These are phyloP conservation scores for Moniliophthora roreri DNA, from an alignment of 1,284 basidiomycete genomes.

Conservation along the genomic window DNA sequence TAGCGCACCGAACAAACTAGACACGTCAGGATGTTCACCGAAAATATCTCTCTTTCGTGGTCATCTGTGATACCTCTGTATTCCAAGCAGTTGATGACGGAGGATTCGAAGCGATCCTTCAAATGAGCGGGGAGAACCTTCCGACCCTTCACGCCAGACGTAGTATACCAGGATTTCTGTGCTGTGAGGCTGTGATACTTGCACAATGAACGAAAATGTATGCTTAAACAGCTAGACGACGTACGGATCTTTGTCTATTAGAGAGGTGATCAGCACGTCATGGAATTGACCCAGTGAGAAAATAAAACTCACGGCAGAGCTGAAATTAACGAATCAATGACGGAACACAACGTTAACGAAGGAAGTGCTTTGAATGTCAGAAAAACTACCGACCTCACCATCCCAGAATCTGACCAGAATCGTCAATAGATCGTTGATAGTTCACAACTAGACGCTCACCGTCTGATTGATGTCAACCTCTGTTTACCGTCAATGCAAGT, in stretches of 20 bases:
- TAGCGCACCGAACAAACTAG: neutral
- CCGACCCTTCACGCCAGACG: neutral
- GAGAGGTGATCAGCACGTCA: too few species aligned
- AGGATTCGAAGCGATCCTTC: slow-evolving; percentile 29
- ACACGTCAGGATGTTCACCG: slow-evolving; percentile 21
- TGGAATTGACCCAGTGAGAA: neutral
- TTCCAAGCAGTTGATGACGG: slow-evolving; percentile 39
- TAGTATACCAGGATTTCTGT: slow-evolving; percentile 8
- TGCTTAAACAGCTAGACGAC: slow-evolving; percentile 10
- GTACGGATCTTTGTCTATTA: slow-evolving; percentile 33
- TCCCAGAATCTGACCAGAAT: neutral
- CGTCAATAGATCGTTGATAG: neutral
- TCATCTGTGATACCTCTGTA: slow-evolving; percentile 30
- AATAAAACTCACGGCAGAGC: neutral
- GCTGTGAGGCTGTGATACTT: slow-evolving; percentile 1
- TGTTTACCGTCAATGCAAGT: slow-evolving; percentile 11
- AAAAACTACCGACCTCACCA: neutral
- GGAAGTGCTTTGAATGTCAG: too few species aligned
- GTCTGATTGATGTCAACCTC: slow-evolving; percentile 5
- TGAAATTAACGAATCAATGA: neutral
- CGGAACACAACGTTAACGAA: too few species aligned
- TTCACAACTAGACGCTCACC: neutral
- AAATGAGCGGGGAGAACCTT: slow-evolving; percentile 8
- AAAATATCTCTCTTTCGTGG: slow-evolving; percentile 38
- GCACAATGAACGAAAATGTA: neutral